Percentiles rank a stretch among this genome's conserved stretches.
Conservation (phyloP, 192 early-diverging fungal genomes). For the Backusella luteola region DNA sequence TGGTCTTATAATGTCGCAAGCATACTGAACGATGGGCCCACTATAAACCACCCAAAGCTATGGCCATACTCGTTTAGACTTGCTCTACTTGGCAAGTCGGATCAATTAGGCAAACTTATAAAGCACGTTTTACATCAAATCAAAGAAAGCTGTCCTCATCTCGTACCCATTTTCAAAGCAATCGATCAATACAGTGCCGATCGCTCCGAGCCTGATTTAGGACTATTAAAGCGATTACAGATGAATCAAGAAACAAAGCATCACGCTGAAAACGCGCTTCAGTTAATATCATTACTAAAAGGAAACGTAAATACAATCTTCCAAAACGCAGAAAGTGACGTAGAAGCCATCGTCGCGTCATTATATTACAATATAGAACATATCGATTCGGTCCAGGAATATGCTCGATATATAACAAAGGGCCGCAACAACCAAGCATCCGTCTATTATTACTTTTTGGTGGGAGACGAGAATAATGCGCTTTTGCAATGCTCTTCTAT, state of each 20-base stretch:
- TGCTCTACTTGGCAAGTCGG: not conserved
- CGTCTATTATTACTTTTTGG: not conserved
- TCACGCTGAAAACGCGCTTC: not conserved
- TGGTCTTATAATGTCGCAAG: not conserved
- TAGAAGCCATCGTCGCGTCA: not conserved
- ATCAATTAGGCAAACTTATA: not conserved
- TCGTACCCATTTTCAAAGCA: not conserved
- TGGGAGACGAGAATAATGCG: not conserved
- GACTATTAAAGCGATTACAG: not conserved
- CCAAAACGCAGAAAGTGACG: not conserved
- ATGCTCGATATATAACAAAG: not conserved
- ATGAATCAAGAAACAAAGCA: not conserved
- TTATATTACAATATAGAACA: not conserved
- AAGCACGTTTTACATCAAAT: not conserved
- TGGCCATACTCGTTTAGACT: not conserved
- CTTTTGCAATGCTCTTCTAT: not conserved
- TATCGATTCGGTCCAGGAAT: not conserved
- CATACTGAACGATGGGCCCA: not conserved
- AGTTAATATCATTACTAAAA: not conserved
- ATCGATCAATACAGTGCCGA: not conserved
- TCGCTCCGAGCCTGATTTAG: not conserved
- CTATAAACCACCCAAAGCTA: not conserved
- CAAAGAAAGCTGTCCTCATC: not conserved
- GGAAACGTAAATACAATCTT: not conserved
- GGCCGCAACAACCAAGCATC: not conserved